phyloP scores from a whole-genome alignment of 148 eudicot genomes.

The Cornus controversa region DNA sequence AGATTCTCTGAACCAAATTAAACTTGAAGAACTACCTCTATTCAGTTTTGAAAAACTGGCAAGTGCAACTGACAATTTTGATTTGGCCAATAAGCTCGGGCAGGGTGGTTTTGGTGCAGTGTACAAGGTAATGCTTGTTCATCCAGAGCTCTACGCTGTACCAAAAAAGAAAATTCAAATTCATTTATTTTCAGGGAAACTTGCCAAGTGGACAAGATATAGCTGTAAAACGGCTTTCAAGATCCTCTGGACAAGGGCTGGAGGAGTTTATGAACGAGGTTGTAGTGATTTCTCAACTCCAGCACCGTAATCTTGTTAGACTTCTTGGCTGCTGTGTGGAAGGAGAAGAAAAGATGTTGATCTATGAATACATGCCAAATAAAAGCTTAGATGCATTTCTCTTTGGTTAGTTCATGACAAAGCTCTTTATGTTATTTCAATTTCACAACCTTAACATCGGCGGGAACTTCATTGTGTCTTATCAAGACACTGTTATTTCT shows the following conservation, averaged over 20 bases:
- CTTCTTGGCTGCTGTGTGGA: not conserved
- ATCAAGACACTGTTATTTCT: not conserved
- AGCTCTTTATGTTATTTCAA: constrained; percentile 9
- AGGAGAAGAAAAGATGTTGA: not conserved
- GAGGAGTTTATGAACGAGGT: not conserved
- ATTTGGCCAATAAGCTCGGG: constrained; percentile 24
- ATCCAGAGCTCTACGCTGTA: not conserved
- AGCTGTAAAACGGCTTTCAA: not conserved
- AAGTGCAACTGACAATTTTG: constrained; percentile 28
- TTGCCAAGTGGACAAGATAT: not conserved
- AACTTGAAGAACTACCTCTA: constrained; percentile 23
- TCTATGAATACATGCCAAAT: not conserved
- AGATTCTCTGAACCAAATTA: not conserved
- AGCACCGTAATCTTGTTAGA: not conserved
- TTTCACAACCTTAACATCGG: not conserved
- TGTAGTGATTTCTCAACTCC: not conserved
- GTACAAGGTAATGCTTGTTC: constrained; percentile 22
- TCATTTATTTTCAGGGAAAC: not conserved
- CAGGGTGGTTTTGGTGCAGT: constrained; percentile 43
- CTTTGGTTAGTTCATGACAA: not conserved
- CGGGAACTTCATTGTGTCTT: not conserved
- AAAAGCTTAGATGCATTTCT: not conserved
- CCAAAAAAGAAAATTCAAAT: no score
- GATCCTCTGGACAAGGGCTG: not conserved
- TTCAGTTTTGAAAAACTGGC: constrained; percentile 19